Percentiles rank a stretch among this genome's conserved stretches.
phyloP scores from a whole-genome alignment of 2,329 filamentous ascomycete genomes.

The Hymenoscyphus occultus region DNA sequence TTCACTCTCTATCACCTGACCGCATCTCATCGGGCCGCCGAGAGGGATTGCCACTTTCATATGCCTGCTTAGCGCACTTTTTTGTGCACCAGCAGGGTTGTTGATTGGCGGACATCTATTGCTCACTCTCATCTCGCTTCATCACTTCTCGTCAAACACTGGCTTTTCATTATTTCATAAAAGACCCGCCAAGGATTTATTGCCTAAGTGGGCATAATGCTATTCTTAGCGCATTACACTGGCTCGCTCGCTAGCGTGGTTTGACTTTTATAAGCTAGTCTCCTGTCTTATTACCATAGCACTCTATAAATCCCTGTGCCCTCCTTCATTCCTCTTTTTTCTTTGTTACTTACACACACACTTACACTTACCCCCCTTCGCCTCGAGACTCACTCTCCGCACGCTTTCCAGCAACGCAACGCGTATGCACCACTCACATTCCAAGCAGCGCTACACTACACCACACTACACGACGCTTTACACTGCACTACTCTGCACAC shows the following conservation, averaged over 20 bases:
- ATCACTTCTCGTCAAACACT: slow-evolving; percentile 1
- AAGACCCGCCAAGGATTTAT: slow-evolving; percentile 8
- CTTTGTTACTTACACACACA: slow-evolving; percentile 5
- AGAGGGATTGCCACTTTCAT: slow-evolving; percentile 1
- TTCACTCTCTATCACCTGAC: slow-evolving; percentile 2
- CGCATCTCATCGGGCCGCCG: neutral
- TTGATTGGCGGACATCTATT: neutral
- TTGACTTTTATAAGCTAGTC: slow-evolving; percentile 22
- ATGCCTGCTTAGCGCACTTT: slow-evolving; percentile 2
- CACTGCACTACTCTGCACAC: neutral
- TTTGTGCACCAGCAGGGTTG: neutral
- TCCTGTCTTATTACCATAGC: slow-evolving; percentile 11
- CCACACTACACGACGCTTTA: neutral
- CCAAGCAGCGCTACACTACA: neutral
- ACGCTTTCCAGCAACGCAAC: slow-evolving; percentile 8
- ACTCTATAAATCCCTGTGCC: slow-evolving; percentile 16
- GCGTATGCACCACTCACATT: neutral
- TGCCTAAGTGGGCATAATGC: slow-evolving; percentile 13
- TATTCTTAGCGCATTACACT: slow-evolving; percentile 19
- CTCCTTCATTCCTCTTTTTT: slow-evolving; percentile 8
- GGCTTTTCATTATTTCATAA: slow-evolving; percentile 6
- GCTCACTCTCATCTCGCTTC: slow-evolving; percentile 5
- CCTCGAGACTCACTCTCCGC: neutral
- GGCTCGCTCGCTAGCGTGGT: slow-evolving; percentile 15
- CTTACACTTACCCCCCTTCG: neutral